These are phyloP conservation scores for Talaromyces sp. DNA, from an alignment of 2,329 filamentous ascomycete genomes.

Conservation along the genomic window DNA sequence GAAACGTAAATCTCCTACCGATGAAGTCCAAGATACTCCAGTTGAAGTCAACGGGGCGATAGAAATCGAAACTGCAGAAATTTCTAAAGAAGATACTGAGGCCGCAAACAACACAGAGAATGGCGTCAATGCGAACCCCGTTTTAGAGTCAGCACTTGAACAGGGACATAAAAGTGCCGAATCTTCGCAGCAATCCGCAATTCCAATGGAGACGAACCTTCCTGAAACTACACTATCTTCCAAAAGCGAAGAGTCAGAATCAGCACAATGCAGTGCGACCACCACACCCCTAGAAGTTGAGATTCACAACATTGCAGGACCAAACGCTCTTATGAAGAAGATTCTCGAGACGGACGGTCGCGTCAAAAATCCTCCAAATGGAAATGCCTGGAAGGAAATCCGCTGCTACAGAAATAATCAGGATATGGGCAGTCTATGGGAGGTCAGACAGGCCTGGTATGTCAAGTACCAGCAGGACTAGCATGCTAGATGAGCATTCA, in stretches of 20 bases:
- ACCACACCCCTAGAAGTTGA: constrained; percentile 23
- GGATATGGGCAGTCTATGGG: constrained; percentile 46
- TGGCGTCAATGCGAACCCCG: not conserved
- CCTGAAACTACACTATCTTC: not conserved
- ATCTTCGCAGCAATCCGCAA: not conserved
- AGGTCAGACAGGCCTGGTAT: constrained; percentile 43
- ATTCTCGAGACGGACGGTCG: constrained; percentile 44
- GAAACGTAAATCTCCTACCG: constrained; percentile 3
- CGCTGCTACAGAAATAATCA: constrained; percentile 45
- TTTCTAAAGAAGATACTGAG: not conserved
- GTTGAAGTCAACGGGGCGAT: not conserved
- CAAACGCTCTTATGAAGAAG: constrained; percentile 29
- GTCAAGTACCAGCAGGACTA: constrained; percentile 24
- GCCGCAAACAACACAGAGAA: not conserved
- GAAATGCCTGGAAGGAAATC: constrained; percentile 45
- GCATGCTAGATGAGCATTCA: not conserved
- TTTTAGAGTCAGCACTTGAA: not conserved
- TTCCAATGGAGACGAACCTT: not conserved
- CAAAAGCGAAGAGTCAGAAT: not conserved
- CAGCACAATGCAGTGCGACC: not conserved
- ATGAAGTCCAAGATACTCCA: not conserved
- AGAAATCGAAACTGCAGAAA: not conserved
- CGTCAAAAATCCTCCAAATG: constrained; percentile 27
- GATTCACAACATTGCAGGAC: constrained; percentile 30
- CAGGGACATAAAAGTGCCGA: not conserved